Conservation (phyloP, 768 basidiomycete genomes). For the Lactarius evosmus region DNA sequence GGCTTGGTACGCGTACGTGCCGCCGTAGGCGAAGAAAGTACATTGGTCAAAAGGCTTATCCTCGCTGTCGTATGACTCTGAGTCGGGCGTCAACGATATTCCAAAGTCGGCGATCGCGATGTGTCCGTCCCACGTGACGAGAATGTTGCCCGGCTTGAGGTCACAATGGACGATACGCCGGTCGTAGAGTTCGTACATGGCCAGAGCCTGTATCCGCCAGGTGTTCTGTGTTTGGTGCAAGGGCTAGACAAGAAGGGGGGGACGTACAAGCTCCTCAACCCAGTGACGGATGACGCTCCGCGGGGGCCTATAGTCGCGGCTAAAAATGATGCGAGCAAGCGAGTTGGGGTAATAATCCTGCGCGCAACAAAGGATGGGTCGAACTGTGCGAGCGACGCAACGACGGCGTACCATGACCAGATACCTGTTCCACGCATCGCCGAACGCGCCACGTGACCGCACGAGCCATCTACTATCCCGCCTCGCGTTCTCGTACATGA, state of each 20-base stretch:
- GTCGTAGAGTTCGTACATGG: slow-evolving; percentile 36
- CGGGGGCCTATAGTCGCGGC: not conserved
- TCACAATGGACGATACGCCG: slow-evolving; percentile 47
- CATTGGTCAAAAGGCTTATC: slow-evolving; percentile 3
- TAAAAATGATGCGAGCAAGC: slow-evolving; percentile 14
- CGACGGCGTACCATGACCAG: slow-evolving; percentile 17
- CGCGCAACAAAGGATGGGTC: not conserved
- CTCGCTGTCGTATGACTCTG: not conserved
- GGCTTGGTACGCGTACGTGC: slow-evolving; percentile 24
- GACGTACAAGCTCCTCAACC: slow-evolving; percentile 21
- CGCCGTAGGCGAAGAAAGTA: slow-evolving; percentile 9
- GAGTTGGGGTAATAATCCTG: slow-evolving; percentile 25
- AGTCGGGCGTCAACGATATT: not conserved
- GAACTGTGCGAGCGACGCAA: not conserved
- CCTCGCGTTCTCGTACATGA: slow-evolving; percentile 11
- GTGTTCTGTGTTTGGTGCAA: no score
- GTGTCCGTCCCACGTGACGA: slow-evolving; percentile 23
- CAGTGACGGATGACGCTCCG: not conserved
- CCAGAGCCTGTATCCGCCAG: slow-evolving; percentile 12
- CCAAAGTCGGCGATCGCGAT: slow-evolving; percentile 29
- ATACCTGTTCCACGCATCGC: slow-evolving; percentile 19
- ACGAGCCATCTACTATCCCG: slow-evolving; percentile 3
- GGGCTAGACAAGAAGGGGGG: no score
- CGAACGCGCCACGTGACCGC: slow-evolving; percentile 5
- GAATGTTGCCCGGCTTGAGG: slow-evolving; percentile 44